Evolutionary conservation across 2,329 filamentous ascomycete genomes (phyloP).

Genomic region (Monilinia aucupariae): DNA sequence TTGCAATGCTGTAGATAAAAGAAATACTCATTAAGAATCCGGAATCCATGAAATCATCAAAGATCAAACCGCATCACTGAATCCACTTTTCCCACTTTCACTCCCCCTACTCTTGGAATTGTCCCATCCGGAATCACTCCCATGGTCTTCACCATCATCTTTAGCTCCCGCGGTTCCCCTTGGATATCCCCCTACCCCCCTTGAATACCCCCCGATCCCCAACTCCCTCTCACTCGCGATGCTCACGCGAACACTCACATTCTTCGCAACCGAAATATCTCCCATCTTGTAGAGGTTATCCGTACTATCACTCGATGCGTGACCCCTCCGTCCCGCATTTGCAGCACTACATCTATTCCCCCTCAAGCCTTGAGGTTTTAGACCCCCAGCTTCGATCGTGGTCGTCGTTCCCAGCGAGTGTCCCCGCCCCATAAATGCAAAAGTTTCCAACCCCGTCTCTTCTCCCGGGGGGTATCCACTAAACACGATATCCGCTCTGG

Average conservation of each 20-base stretch:
- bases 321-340: not conserved
- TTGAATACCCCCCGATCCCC: not conserved
- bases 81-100: constrained; percentile 12
- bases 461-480: constrained; percentile 38
- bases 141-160: constrained; percentile 6
- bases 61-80: constrained; percentile 5
- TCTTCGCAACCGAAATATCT: constrained; percentile 27
- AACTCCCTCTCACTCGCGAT: not conserved
- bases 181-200: not conserved
- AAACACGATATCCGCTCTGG: constrained; percentile 50
- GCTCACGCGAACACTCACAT: constrained; percentile 26
- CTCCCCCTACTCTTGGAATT: constrained; percentile 2
- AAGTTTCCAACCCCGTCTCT: constrained; percentile 48
- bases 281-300: constrained; percentile 28
- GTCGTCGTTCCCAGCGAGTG: constrained; percentile 20
- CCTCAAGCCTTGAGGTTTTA: constrained; percentile 9
- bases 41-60: constrained; percentile 5
- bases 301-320: constrained; percentile 19
- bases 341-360: constrained; percentile 9
- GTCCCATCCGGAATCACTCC: constrained; percentile 10
- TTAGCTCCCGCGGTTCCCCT: not conserved
- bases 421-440: constrained; percentile 36
- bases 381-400: constrained; percentile 19
- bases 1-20: constrained; percentile 11
- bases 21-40: constrained; percentile 3